A percentile compares a stretch with the other conserved stretches of the same genome.
phyloP scores from a whole-genome alignment of 306 rosid genomes.

The Medicago ruthenica region DNA sequence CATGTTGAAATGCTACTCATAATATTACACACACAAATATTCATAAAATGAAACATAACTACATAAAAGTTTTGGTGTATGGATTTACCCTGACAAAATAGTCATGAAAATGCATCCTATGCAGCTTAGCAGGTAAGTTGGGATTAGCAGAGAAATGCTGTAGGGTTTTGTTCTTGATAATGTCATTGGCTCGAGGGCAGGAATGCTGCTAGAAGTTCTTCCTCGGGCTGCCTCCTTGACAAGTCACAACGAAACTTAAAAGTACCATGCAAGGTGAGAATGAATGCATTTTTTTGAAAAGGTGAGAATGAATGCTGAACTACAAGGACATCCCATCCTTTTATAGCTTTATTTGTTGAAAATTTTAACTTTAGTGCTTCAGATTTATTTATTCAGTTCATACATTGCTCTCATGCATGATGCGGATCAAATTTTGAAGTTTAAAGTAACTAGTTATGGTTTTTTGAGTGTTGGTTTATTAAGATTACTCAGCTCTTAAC shows the following conservation, averaged over 20 bases:
- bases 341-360: slow-evolving; percentile 28
- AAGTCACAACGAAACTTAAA: slow-evolving; percentile 42
- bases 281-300: too few relatives aligned
- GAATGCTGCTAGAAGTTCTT: slow-evolving; percentile 49
- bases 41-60: background rate
- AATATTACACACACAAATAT: slow-evolving; percentile 1
- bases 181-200: slow-evolving; percentile 57
- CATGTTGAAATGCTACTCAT: slow-evolving; percentile 31
- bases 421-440: too few relatives aligned
- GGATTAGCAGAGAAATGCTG: slow-evolving; percentile 48
- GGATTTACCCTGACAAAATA: slow-evolving; percentile 63
- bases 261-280: slow-evolving; percentile 39
- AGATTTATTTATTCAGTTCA: background rate
- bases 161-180: slow-evolving; percentile 39
- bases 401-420: background rate
- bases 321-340: slow-evolving; percentile 27
- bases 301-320: background rate
- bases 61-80: background rate
- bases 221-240: slow-evolving; percentile 50
- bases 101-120: slow-evolving; percentile 69
- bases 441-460: background rate
- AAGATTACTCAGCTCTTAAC: too few relatives aligned
- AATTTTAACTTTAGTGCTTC: too few relatives aligned
- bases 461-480: background rate
- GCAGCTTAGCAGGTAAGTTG: slow-evolving; percentile 58